These are phyloP conservation scores for Trichosanthes cucumerina DNA, from an alignment of 306 rosid species.

Conservation along the genomic window DNA sequence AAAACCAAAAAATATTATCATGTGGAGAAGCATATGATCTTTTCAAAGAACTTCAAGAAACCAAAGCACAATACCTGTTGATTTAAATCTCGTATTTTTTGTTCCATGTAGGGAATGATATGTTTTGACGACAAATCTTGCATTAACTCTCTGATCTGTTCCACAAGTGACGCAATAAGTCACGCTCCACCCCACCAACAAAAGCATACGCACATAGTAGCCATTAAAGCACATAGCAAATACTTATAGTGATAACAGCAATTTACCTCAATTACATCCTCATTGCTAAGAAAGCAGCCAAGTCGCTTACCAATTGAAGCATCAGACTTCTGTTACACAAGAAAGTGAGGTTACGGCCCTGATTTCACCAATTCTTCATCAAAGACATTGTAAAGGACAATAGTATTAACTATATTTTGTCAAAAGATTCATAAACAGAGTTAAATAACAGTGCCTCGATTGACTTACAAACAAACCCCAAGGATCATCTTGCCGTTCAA, in stretches of 20 bases:
- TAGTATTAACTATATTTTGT: constrained; percentile 1
- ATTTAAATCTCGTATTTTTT: constrained; percentile 76
- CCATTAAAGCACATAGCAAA: constrained; percentile 12
- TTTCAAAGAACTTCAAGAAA: background rate
- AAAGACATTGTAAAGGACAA: background rate
- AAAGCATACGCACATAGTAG: background rate
- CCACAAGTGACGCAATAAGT: constrained; percentile 16
- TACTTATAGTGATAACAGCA: constrained; percentile 9
- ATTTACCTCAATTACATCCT: constrained; percentile 61
- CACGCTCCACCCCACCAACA: background rate
- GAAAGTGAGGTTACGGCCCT: constrained; percentile 25
- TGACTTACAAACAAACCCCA: constrained; percentile 72
- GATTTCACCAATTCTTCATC: constrained; percentile 17
- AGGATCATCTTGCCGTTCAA: constrained; percentile 62
- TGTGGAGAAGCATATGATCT: constrained; percentile 10
- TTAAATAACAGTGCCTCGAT: constrained; percentile 9
- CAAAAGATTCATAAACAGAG: constrained; percentile 8
- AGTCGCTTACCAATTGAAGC: constrained; percentile 38
- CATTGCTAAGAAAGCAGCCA: constrained; percentile 65
- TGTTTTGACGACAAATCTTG: constrained; percentile 79
- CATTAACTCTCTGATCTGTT: constrained; percentile 77
- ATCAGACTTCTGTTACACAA: constrained; percentile 51
- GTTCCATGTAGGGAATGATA: constrained; percentile 94
- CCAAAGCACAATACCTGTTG: constrained; percentile 56
- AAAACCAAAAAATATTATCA: constrained; percentile 3